A percentile compares a stretch with the other conserved stretches of the same genome.
Evolutionary conservation across 2,329 filamentous ascomycete species (phyloP).

Genomic region (Aspergillus arachidicola): DNA sequence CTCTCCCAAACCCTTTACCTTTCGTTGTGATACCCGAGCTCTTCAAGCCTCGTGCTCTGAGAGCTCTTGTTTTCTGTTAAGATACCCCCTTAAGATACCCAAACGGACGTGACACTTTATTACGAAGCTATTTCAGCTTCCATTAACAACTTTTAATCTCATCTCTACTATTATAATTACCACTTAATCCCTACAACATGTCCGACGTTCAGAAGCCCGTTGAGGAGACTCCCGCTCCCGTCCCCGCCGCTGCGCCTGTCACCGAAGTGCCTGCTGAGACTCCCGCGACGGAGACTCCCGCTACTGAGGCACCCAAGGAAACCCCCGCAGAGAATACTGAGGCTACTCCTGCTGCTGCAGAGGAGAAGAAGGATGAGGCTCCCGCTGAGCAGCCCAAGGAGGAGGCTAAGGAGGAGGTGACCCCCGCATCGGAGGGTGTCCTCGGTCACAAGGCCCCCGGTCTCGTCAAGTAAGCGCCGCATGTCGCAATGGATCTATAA

Average conservation of each 20-base stretch:
- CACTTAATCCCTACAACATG: constrained; percentile 55
- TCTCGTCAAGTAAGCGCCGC: constrained; percentile 76
- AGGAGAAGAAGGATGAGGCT: constrained; percentile 40
- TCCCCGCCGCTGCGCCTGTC: constrained; percentile 40
- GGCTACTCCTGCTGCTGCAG: constrained; percentile 36
- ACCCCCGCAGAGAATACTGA: constrained; percentile 38
- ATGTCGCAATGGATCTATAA: not conserved
- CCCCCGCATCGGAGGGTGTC: constrained; percentile 78
- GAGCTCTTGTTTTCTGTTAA: constrained; percentile 36
- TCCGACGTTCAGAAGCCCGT: constrained; percentile 73
- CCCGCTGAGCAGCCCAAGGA: constrained; percentile 40
- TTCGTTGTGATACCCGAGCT: constrained; percentile 45
- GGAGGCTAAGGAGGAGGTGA: constrained; percentile 51
- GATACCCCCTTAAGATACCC: constrained; percentile 38
- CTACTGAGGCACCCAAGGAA: constrained; percentile 37
- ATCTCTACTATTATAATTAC: constrained; percentile 23
- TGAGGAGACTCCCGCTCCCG: constrained; percentile 57
- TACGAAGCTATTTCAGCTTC: constrained; percentile 24
- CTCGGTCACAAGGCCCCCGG: constrained; percentile 89
- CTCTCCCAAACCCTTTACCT: constrained; percentile 20
- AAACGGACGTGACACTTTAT: constrained; percentile 17
- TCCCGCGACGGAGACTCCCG: constrained; percentile 35
- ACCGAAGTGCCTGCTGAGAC: constrained; percentile 41
- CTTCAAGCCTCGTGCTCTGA: constrained; percentile 34
- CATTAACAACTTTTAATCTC: constrained; percentile 18